phyloP scores from a whole-genome alignment of 2,329 filamentous ascomycete genomes.

The Thielaviopsis euricoi region DNA sequence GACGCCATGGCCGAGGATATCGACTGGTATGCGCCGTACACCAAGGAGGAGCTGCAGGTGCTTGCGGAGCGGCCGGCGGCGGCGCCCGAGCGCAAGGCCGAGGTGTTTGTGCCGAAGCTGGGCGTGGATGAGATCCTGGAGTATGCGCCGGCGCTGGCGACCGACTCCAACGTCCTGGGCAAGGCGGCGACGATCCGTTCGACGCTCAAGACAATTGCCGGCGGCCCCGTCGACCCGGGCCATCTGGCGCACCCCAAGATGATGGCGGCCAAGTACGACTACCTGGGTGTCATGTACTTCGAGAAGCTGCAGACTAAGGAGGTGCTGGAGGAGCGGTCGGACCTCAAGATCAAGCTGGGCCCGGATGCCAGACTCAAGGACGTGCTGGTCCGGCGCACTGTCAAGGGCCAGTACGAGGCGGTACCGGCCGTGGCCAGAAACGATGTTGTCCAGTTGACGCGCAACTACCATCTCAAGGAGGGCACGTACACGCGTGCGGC shows the following conservation, averaged over 20 bases:
- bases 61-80: constrained; percentile 8
- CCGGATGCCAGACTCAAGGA: constrained; percentile 13
- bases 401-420: constrained; percentile 23
- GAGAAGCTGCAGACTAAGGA: constrained; percentile 17
- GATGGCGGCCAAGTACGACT: constrained; percentile 19
- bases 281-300: constrained; percentile 19
- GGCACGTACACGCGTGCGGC: constrained; percentile 22
- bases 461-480: constrained; percentile 22
- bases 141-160: constrained; percentile 21
- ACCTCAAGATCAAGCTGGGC: constrained; percentile 12
- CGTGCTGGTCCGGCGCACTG: constrained; percentile 18
- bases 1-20: constrained; percentile 15
- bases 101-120: constrained; percentile 20
- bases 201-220: constrained; percentile 22
- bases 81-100: constrained; percentile 8
- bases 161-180: constrained; percentile 17
- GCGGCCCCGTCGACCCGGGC: constrained; percentile 20
- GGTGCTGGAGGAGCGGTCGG: constrained; percentile 18
- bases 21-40: constrained; percentile 13
- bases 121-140: constrained; percentile 19
- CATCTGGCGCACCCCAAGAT: constrained; percentile 18
- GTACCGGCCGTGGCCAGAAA: constrained; percentile 17
- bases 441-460: constrained; percentile 20
- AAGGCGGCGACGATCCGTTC: constrained; percentile 20
- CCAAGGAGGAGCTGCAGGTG: constrained; percentile 17